Evolutionary conservation across 139 green algal genomes (phyloP).

Genomic region (Choricystis sp.): DNA sequence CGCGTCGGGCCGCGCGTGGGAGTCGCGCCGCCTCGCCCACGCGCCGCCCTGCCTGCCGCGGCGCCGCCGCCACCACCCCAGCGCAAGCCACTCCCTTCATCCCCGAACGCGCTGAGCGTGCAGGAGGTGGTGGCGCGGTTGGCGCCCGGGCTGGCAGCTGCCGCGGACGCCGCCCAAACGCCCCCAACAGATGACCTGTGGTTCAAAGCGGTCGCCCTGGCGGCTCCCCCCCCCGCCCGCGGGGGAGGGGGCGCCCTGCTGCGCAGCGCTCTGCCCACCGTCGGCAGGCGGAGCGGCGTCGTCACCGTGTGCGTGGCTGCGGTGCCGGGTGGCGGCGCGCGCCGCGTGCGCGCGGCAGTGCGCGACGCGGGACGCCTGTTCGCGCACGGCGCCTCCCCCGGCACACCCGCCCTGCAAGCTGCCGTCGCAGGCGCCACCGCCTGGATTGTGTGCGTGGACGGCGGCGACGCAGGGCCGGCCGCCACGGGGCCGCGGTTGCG

Average conservation of each 20-base stretch:
- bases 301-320: background rate
- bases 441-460: background rate
- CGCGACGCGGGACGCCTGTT: background rate
- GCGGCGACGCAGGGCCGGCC: too few relatives aligned
- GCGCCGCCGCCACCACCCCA: background rate
- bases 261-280: background rate
- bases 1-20: background rate
- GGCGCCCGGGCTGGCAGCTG: background rate
- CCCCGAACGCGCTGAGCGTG: too few relatives aligned
- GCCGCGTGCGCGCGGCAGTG: background rate
- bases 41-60: background rate
- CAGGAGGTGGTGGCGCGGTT: background rate
- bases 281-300: too few relatives aligned
- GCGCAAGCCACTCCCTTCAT: too few relatives aligned
- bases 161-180: background rate
- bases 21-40: background rate
- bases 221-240: too few relatives aligned
- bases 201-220: background rate
- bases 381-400: too few relatives aligned
- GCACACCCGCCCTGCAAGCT: too few relatives aligned
- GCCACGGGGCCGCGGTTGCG: background rate
- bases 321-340: background rate
- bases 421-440: too few relatives aligned
- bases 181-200: background rate
- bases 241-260: background rate